Evolutionary conservation across 495 filamentous ascomycete species (phyloP).

Genomic region (Podospora anserina): DNA sequence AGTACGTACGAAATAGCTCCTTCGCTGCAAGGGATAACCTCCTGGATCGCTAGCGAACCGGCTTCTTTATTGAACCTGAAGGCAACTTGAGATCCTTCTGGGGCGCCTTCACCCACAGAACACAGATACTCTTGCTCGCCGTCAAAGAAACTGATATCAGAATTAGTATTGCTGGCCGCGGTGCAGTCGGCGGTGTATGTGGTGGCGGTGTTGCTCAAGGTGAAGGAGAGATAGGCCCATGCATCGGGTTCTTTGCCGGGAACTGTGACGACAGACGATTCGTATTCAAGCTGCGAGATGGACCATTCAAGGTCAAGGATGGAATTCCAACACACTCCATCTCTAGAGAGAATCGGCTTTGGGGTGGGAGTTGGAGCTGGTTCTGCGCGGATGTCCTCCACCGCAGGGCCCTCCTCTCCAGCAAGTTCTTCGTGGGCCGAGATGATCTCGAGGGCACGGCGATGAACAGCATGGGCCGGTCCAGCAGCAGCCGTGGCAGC

Average conservation of each 20-base stretch:
- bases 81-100: slow-evolving; percentile 16
- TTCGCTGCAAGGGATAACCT: slow-evolving; percentile 33
- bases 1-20: slow-evolving; percentile 27
- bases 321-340: slow-evolving; percentile 11
- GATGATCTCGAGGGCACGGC: slow-evolving; percentile 44
- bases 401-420: slow-evolving; percentile 49
- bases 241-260: slow-evolving; percentile 44
- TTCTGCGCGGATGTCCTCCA: slow-evolving; percentile 57
- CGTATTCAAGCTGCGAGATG: slow-evolving; percentile 35
- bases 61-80: slow-evolving; percentile 38
- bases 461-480: slow-evolving; percentile 54
- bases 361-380: slow-evolving; percentile 34
- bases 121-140: slow-evolving; percentile 39
- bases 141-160: slow-evolving; percentile 41
- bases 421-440: slow-evolving; percentile 51
- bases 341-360: neutral
- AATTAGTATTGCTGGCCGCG: slow-evolving; percentile 34
- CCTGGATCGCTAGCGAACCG: slow-evolving; percentile 35
- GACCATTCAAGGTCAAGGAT: slow-evolving; percentile 17
- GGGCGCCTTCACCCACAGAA: slow-evolving; percentile 16
- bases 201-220: slow-evolving; percentile 39
- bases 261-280: slow-evolving; percentile 38
- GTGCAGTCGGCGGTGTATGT: slow-evolving; percentile 34
- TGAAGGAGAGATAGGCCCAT: slow-evolving; percentile 43
- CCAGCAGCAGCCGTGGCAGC: slow-evolving; percentile 34